Evolutionary conservation across 2,329 filamentous ascomycete species (phyloP).

Genomic region (Chaetomiaceae sp.): DNA sequence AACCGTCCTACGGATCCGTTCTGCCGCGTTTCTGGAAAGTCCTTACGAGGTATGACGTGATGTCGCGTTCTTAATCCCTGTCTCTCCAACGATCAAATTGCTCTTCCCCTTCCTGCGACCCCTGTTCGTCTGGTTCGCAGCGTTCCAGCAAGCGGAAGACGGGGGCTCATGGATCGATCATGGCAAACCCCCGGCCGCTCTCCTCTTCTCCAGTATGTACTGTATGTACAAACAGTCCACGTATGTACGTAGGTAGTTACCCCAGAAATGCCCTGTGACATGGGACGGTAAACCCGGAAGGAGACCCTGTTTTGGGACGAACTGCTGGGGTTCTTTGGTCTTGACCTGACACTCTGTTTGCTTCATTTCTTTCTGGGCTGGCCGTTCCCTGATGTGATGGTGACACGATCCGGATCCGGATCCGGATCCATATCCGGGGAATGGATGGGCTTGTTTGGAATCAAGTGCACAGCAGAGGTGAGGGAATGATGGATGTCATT

Average conservation of each 20-base stretch:
- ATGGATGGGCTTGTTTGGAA: not conserved
- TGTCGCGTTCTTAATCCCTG: not conserved
- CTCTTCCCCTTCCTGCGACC: not conserved
- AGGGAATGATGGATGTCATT: too few species aligned
- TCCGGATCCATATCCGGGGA: too few species aligned
- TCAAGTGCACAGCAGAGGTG: not conserved
- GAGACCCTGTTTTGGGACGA: not conserved
- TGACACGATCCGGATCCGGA: slow-evolving; percentile 9
- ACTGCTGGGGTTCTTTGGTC: too few species aligned
- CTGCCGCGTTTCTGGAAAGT: not conserved
- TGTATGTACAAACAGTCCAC: too few species aligned
- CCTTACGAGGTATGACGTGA: slow-evolving; percentile 6
- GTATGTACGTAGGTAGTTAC: too few species aligned
- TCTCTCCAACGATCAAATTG: not conserved
- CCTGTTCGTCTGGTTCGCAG: slow-evolving; percentile 5
- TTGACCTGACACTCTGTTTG: slow-evolving; percentile 9
- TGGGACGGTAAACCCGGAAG: slow-evolving; percentile 1
- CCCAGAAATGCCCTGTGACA: slow-evolving; percentile 1
- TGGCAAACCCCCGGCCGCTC: too few species aligned
- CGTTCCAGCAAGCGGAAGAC: not conserved
- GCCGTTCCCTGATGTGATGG: not conserved
- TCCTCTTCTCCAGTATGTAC: too few species aligned
- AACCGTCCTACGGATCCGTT: not conserved
- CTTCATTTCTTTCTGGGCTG: not conserved
- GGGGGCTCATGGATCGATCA: too few species aligned